Evolutionary conservation across 768 basidiomycete genomes (phyloP).

Genomic region (Ephemerocybe angulata): DNA sequence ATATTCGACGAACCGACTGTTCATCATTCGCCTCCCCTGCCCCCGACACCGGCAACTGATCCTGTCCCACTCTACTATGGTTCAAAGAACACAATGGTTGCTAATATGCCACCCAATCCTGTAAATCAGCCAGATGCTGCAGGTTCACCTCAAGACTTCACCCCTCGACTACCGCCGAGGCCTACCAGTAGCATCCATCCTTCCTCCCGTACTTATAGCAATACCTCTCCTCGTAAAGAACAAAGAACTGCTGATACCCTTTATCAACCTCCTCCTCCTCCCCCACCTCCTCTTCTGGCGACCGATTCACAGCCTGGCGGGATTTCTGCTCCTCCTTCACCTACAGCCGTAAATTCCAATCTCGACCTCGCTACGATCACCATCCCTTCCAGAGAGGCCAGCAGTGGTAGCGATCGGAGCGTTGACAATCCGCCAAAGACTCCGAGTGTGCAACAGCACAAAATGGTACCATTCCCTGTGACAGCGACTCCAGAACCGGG

Average conservation of each 20-base stretch:
- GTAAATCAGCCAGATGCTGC: slow-evolving; percentile 4
- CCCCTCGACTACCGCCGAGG: slow-evolving; percentile 63
- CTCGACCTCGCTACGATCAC: slow-evolving; percentile 21
- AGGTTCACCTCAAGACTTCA: slow-evolving; percentile 59
- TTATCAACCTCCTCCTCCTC: no score
- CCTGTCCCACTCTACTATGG: slow-evolving; percentile 59
- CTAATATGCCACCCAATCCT: slow-evolving; percentile 40
- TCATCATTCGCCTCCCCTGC: slow-evolving; percentile 62
- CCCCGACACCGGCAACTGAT: slow-evolving; percentile 69
- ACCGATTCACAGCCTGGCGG: neutral
- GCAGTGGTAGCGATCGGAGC: neutral
- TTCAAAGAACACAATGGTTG: slow-evolving; percentile 65
- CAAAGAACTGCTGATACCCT: slow-evolving; percentile 12
- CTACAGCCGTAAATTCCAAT: slow-evolving; percentile 22
- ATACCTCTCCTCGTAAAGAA: slow-evolving; percentile 44
- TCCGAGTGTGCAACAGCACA: neutral
- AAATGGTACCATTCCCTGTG: slow-evolving; percentile 4
- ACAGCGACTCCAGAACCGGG: neutral
- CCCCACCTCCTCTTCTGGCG: neutral
- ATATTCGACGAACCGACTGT: slow-evolving; percentile 61
- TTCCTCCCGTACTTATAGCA: slow-evolving; percentile 51
- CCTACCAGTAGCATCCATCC: slow-evolving; percentile 78
- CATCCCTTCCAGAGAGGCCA: slow-evolving; percentile 3
- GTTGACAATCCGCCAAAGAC: neutral
- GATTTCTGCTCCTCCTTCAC: slow-evolving; percentile 20